Evolutionary conservation across 192 early-diverging fungal genomes (phyloP).

Genomic region (Gamsiella multidivaricata): DNA sequence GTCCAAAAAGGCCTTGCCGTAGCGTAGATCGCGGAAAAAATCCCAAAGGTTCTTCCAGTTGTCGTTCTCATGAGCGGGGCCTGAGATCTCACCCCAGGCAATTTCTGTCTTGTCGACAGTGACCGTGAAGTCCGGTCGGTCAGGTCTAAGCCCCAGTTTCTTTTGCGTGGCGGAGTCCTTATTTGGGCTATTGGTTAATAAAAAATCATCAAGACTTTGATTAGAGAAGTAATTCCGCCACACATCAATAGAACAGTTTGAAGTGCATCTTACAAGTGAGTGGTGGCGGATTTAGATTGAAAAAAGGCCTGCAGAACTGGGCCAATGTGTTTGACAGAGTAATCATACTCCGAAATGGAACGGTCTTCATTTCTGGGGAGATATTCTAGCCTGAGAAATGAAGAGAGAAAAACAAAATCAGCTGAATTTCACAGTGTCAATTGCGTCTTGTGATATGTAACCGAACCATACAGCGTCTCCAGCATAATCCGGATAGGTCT

Average conservation of each 20-base stretch:
- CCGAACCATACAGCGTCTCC: conserved; percentile 10
- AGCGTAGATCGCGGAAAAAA: conserved; percentile 15
- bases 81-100: conserved; percentile 17
- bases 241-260: neutral
- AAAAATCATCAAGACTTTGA: conserved; percentile 11
- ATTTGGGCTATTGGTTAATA: conserved; percentile 12
- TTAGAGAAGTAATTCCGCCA: conserved; percentile 6
- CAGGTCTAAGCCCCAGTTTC: conserved; percentile 4
- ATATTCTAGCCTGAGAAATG: conserved; percentile 19
- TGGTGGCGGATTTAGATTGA: conserved; percentile 15
- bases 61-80: conserved; percentile 22
- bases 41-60: conserved; percentile 26
- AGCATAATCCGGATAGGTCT: conserved; percentile 17
- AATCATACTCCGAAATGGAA: conserved; percentile 16
- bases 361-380: conserved; percentile 13
- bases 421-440: neutral
- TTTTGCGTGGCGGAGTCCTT: conserved; percentile 16
- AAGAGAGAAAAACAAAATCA: conserved; percentile 5
- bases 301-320: conserved; percentile 23
- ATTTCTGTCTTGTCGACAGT: conserved; percentile 19
- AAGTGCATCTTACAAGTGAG: conserved; percentile 17
- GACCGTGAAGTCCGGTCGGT: conserved; percentile 16
- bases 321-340: conserved; percentile 24
- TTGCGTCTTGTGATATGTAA: neutral
- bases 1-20: conserved; percentile 28